Evolutionary conservation across 2,329 filamentous ascomycete genomes (phyloP).

Genomic region (Parasarocladium wereldwijsianum): DNA sequence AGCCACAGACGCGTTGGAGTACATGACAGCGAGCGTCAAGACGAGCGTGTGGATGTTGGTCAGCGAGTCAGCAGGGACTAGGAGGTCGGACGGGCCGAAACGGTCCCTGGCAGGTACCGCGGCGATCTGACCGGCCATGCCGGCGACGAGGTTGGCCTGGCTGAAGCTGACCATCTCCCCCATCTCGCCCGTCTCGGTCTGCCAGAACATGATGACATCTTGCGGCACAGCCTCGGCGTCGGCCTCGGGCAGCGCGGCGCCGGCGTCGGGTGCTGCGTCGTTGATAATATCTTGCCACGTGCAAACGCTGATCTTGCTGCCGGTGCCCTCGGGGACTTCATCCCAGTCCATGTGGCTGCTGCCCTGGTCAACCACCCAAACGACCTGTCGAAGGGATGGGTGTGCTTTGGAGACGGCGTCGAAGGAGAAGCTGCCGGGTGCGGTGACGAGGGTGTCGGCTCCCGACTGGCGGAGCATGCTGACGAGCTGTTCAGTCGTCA

Average conservation of each 20-base stretch:
- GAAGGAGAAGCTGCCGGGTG: conserved; percentile 76
- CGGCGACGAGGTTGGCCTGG: conserved; percentile 76
- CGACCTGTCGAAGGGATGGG: conserved; percentile 56
- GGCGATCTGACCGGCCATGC: conserved; percentile 61
- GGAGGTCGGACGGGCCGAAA: conserved; percentile 59
- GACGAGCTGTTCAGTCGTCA: conserved; percentile 52
- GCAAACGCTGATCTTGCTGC: conserved; percentile 61
- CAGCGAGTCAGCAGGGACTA: conserved; percentile 73
- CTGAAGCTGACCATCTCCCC: conserved; percentile 72
- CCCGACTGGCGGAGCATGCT: conserved; percentile 58
- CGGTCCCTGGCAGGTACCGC: conserved; percentile 63
- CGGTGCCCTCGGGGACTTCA: conserved; percentile 64
- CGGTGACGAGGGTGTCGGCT: conserved; percentile 70
- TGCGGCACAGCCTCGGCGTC: conserved; percentile 33
- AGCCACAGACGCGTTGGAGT: conserved; percentile 69
- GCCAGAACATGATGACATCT: conserved; percentile 55
- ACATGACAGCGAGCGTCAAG: conserved; percentile 70
- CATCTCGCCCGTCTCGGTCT: conserved; percentile 30
- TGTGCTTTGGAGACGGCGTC: conserved; percentile 56
- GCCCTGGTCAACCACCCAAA: conserved; percentile 88
- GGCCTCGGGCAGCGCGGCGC: conserved; percentile 48
- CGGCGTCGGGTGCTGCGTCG: conserved; percentile 45
- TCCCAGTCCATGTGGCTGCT: conserved; percentile 94
- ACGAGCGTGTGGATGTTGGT: conserved; percentile 66
- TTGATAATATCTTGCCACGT: conserved; percentile 86